Conservation (phyloP, 176 grass and related monocot genomes). For the Cocos nucifera region DNA sequence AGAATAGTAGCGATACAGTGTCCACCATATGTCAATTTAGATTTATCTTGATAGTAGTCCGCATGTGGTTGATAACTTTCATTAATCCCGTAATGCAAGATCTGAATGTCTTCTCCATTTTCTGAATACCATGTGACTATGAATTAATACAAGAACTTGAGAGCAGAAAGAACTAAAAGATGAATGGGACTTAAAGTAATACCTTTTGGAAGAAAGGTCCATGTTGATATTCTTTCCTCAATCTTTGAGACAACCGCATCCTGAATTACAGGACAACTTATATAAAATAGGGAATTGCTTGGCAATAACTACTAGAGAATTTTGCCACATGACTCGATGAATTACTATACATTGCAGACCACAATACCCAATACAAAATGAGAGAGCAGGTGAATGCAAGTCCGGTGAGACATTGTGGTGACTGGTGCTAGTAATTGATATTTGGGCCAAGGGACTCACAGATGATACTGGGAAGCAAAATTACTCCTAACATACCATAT, state of each 20-base stretch:
- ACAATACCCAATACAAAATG: too few relatives aligned
- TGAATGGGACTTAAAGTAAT: neutral
- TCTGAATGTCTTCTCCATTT: slow-evolving; percentile 47
- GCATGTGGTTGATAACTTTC: slow-evolving; percentile 35
- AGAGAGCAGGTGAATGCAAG: too few relatives aligned
- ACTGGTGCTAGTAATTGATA: too few relatives aligned
- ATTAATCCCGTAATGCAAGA: slow-evolving; percentile 33
- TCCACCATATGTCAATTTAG: slow-evolving; percentile 19
- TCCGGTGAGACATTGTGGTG: too few relatives aligned
- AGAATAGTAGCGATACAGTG: slow-evolving; percentile 43
- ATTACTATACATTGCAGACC: too few relatives aligned
- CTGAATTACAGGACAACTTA: slow-evolving; percentile 28
- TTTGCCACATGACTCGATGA: too few relatives aligned
- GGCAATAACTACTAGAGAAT: too few relatives aligned
- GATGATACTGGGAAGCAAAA: too few relatives aligned
- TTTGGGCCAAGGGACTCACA: too few relatives aligned
- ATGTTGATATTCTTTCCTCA: slow-evolving; percentile 75
- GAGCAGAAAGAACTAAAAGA: neutral
- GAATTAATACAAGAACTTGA: neutral
- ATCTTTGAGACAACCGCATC: slow-evolving; percentile 52
- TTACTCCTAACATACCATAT: too few relatives aligned
- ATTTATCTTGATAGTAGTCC: slow-evolving; percentile 33
- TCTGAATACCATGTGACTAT: slow-evolving; percentile 34
- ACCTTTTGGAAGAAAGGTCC: slow-evolving; percentile 96
- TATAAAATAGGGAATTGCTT: too few relatives aligned